Percentiles rank a stretch among this genome's conserved stretches.
Conservation (phyloP, 1,284 basidiomycete genomes). For the Peniophora sp. region DNA sequence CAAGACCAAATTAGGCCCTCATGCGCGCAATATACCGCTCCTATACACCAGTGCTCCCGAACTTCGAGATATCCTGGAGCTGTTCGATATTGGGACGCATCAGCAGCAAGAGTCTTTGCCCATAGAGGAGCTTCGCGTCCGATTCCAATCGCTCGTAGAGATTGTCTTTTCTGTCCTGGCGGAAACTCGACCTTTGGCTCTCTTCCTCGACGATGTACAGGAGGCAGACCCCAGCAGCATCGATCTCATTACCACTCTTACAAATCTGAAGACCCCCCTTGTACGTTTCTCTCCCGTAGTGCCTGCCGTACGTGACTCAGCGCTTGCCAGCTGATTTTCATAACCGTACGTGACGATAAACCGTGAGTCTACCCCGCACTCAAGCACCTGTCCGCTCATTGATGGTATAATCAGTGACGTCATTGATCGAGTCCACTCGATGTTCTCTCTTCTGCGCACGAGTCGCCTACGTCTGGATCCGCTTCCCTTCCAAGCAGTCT, state of each 20-base stretch:
- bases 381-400: neutral
- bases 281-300: slow-evolving; percentile 23
- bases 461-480: slow-evolving; percentile 64
- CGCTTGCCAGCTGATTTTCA: slow-evolving; percentile 47
- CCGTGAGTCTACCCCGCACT: slow-evolving; percentile 24
- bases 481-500: slow-evolving; percentile 44
- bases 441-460: slow-evolving; percentile 42
- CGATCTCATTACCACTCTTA: slow-evolving; percentile 53
- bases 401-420: slow-evolving; percentile 24
- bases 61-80: slow-evolving; percentile 49
- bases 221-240: slow-evolving; percentile 61
- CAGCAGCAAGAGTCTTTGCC: slow-evolving; percentile 45
- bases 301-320: slow-evolving; percentile 2
- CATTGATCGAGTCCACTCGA: slow-evolving; percentile 42
- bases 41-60: slow-evolving; percentile 64
- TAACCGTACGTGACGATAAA: slow-evolving; percentile 54
- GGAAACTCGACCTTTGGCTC: slow-evolving; percentile 55
- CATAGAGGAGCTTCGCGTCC: slow-evolving; percentile 50
- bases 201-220: slow-evolving; percentile 66
- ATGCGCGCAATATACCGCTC: slow-evolving; percentile 57
- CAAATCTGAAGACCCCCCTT: slow-evolving; percentile 58
- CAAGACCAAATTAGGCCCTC: slow-evolving; percentile 53
- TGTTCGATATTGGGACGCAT: slow-evolving; percentile 45
- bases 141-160: slow-evolving; percentile 62
- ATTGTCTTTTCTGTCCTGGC: slow-evolving; percentile 60